A percentile compares a stretch with the other conserved stretches of the same genome.
Evolutionary conservation across 2,329 filamentous ascomycete species (phyloP).

Genomic region (Xylaria sp.): DNA sequence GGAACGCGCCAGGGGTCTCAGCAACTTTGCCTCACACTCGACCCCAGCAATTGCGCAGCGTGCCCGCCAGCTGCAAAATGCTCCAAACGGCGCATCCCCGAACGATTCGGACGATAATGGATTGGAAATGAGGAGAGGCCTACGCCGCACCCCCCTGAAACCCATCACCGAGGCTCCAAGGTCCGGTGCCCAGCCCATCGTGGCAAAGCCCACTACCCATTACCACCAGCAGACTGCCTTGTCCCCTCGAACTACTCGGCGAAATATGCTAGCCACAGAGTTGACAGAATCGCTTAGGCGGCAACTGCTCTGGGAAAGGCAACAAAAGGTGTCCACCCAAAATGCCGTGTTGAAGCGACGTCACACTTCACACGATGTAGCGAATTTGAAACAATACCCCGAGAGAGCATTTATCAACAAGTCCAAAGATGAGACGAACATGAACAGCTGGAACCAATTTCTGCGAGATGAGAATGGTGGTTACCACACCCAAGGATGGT

Average conservation of each 20-base stretch:
- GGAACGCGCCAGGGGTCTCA: constrained; percentile 75
- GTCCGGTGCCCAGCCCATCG: constrained; percentile 79
- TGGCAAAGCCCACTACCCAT: constrained; percentile 72
- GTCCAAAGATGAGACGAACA: constrained; percentile 68
- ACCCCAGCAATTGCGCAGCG: constrained; percentile 75
- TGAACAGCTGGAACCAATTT: constrained; percentile 85
- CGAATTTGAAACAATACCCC: constrained; percentile 85
- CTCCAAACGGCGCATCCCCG: constrained; percentile 59
- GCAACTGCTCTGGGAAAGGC: constrained; percentile 92
- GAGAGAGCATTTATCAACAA: constrained; percentile 70
- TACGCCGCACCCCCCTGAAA: constrained; percentile 60
- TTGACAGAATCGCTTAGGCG: constrained; percentile 91
- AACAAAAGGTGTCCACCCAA: constrained; percentile 90
- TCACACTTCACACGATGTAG: constrained; percentile 90
- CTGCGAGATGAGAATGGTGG: constrained; percentile 84
- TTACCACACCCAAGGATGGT: constrained; percentile 90
- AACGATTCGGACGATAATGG: constrained; percentile 71
- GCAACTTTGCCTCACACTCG: constrained; percentile 73
- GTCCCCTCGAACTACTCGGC: constrained; percentile 89
- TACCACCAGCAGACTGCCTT: constrained; percentile 76
- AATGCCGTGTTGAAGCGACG: constrained; percentile 89
- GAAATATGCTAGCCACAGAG: constrained; percentile 96
- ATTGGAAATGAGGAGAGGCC: constrained; percentile 71
- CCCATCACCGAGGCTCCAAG: constrained; percentile 72
- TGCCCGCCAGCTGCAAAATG: constrained; percentile 61